Conservation (phyloP, 495 filamentous ascomycete genomes). For the Penicillium tannophilum region DNA sequence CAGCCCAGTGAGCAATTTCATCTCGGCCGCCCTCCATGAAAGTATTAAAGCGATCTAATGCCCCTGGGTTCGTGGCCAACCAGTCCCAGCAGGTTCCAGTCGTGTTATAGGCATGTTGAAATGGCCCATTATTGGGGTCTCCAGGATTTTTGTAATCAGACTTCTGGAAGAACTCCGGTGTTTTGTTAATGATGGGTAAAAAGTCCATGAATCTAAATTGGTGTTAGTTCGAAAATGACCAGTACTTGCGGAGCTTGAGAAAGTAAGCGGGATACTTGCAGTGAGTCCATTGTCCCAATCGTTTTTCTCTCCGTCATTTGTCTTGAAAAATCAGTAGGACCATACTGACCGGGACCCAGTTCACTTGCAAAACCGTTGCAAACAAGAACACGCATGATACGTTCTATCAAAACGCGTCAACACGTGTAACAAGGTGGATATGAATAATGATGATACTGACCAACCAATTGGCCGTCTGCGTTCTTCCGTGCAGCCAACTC, state of each 20-base stretch:
- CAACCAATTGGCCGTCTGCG: slow-evolving; percentile 2
- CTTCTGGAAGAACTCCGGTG: slow-evolving; percentile 1
- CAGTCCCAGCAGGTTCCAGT: background rate
- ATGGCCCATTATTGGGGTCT: background rate
- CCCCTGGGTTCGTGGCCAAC: slow-evolving; percentile 15
- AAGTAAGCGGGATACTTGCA: background rate
- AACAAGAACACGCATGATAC: slow-evolving; percentile 9
- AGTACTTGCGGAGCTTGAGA: too few species aligned
- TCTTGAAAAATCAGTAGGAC: background rate
- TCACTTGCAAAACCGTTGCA: slow-evolving; percentile 5
- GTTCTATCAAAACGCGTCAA: slow-evolving; percentile 5
- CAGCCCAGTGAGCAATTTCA: slow-evolving; percentile 23
- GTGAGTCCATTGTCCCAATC: background rate
- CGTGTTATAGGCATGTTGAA: background rate
- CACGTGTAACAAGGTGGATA: background rate
- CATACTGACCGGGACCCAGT: background rate
- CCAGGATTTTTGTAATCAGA: slow-evolving; percentile 1
- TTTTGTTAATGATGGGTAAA: slow-evolving; percentile 4
- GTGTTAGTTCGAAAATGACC: background rate
- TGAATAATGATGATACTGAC: background rate
- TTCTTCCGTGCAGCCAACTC: slow-evolving; percentile 4
- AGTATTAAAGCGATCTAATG: slow-evolving; percentile 24
- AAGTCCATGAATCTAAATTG: slow-evolving; percentile 5
- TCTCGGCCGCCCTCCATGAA: slow-evolving; percentile 29
- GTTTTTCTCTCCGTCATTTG: slow-evolving; percentile 1